Percentiles rank a stretch among this genome's conserved stretches.
Conservation (phyloP, 1,284 basidiomycete genomes). For the Coniophora puteana region DNA sequence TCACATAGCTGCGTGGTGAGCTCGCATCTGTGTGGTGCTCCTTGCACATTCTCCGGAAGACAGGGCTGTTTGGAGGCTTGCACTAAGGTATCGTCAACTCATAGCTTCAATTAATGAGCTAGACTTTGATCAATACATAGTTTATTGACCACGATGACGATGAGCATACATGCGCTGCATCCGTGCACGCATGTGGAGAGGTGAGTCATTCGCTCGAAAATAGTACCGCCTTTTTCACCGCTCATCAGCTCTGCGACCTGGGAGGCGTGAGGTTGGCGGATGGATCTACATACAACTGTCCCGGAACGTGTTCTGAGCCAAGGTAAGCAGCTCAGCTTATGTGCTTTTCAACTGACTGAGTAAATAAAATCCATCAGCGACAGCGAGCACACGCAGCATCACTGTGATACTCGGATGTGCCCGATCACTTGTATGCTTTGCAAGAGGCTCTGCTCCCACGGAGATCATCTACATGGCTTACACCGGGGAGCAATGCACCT, state of each 20-base stretch:
- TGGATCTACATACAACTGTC: slow-evolving; percentile 34
- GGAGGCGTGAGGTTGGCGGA: slow-evolving; percentile 23
- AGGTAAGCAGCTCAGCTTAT: slow-evolving; percentile 31
- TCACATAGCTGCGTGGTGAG: slow-evolving; percentile 41
- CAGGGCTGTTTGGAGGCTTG: slow-evolving; percentile 41
- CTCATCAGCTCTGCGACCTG: slow-evolving; percentile 42
- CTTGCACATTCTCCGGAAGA: slow-evolving; percentile 35
- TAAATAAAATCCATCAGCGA: slow-evolving; percentile 30
- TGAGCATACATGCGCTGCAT: slow-evolving; percentile 44
- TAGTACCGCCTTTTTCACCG: neutral
- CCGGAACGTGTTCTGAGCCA: slow-evolving; percentile 37
- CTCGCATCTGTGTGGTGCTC: slow-evolving; percentile 45
- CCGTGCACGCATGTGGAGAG: slow-evolving; percentile 44
- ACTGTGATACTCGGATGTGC: slow-evolving; percentile 45
- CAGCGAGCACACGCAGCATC: slow-evolving; percentile 39
- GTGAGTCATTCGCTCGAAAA: slow-evolving; percentile 24
- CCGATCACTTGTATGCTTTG: slow-evolving; percentile 51
- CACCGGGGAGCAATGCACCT: slow-evolving; percentile 42
- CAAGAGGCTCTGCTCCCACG: slow-evolving; percentile 40
- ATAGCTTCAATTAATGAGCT: neutral
- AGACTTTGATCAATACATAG: slow-evolving; percentile 18
- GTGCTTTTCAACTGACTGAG: neutral
- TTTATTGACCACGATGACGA: slow-evolving; percentile 33
- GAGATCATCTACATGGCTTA: slow-evolving; percentile 49
- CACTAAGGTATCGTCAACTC: slow-evolving; percentile 32